Base-by-base conservation (phyloP, 1,139 yeast genomes). In the Geotrichum carabidarum region DNA sequence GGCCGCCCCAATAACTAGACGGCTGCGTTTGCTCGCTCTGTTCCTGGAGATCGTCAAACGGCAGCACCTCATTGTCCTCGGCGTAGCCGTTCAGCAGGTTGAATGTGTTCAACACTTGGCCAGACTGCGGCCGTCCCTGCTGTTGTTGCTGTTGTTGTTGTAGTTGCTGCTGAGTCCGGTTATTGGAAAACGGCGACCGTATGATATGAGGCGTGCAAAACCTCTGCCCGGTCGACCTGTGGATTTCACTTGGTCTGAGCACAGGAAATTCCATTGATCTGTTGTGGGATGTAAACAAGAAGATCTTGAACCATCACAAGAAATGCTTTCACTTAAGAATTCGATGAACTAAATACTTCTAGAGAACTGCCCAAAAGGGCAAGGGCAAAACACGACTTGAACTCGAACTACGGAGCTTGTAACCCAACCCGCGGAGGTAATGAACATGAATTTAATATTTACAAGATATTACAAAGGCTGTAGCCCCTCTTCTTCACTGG, bases 401-500 rank as follows among this genome's bases (percentile, higher is more conserved):
- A 3, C 27, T 22, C 27, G 27, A 3, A 22, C 27, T 22, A 22
- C 27, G 27, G 27, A 22, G 5, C 27, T 22, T 22, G 27, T 22
- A 22, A 22, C 27, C 27, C 3, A 22, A 3, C 3, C 27, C 27
- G 27, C 27, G 27, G 3, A 22, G 3, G 4, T 22, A 5, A 22
- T 22, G 27, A 22, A 22, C 27, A 22, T 22, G 27, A 22, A 15
- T 17, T 40, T 40, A n/a, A 14, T 42, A 42, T 42, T 32, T 42
- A 42, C 49, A 36, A 18, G 4, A 22, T 11, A 5, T 18, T 14
- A 35, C n/a, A 17, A 1, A 34, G 35, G 4, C 12, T 35, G 22
- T 12, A 18, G 32, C 14, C 44, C 51, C 40, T 58, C 60, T 22
- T 56, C 61, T 6, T 57, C 60, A 36, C 47, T 47, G 14, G 51